Percentiles rank a stretch among this genome's conserved stretches.
These are phyloP conservation scores for Gorgonomyces haynaldii DNA, from an alignment of 192 early-diverging fungal species.

Conservation along the genomic window DNA sequence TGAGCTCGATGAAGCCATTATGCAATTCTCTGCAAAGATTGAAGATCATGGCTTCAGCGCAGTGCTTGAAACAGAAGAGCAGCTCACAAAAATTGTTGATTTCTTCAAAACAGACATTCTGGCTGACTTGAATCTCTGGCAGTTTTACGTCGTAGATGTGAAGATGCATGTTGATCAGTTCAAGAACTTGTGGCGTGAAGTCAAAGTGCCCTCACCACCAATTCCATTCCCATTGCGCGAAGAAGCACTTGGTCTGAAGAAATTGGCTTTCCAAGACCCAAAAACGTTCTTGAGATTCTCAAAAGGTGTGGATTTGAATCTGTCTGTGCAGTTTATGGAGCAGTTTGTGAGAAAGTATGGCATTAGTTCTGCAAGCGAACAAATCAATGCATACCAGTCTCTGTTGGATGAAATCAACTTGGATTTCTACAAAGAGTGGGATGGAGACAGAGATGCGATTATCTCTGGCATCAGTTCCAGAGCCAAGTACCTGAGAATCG, in stretches of 20 bases:
- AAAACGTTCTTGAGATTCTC: conserved; percentile 42
- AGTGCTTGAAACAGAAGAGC: conserved; percentile 47
- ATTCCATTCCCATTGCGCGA: neutral
- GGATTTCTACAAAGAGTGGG: conserved; percentile 72
- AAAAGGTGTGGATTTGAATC: conserved; percentile 36
- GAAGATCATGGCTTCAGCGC: conserved; percentile 6
- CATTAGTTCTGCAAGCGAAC: conserved; percentile 18
- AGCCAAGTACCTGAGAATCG: conserved; percentile 73
- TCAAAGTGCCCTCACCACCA: neutral
- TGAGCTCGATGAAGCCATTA: conserved; percentile 82
- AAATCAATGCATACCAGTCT: conserved; percentile 36
- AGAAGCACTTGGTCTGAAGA: neutral
- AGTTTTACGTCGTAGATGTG: conserved; percentile 67
- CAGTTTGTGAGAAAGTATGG: conserved; percentile 4
- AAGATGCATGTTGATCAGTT: conserved; percentile 11
- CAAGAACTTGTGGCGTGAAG: conserved; percentile 3
- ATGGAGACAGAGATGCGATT: conserved; percentile 61
- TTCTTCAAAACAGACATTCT: conserved; percentile 21
- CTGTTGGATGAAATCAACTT: conserved; percentile 85
- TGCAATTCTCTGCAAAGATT: conserved; percentile 55
- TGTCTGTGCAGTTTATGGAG: conserved; percentile 39
- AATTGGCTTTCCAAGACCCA: neutral
- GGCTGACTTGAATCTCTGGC: conserved; percentile 60
- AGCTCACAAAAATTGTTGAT: conserved; percentile 56
- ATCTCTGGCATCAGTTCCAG: conserved; percentile 64